Base-by-base conservation (phyloP, 768 basidiomycete species). In the Suillus clintonianus region DNA sequence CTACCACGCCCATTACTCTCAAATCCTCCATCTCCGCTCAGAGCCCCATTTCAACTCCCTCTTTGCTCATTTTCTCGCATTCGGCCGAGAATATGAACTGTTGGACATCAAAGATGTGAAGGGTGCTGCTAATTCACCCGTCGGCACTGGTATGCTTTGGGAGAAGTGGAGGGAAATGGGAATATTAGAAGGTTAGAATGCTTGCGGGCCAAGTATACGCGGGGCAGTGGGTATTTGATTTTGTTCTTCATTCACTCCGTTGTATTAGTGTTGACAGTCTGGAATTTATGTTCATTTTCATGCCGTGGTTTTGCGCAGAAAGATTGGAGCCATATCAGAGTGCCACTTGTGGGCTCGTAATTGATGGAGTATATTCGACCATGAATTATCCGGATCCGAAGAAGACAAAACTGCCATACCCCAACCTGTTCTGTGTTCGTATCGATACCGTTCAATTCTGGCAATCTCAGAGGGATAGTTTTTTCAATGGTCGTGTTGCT, bases 31-130 rank as follows among this genome's bases (percentile, higher is more conserved):
- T 72, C 86, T 99, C 30, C 92, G 94, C 45, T 89, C 91, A 11
- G 97, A 99, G 72, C 93, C 93, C 0, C 95, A 97, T 75, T 96
- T 97, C 81, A 97, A 97, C 76, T 97, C 95, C 4, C 87, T 99
- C 42, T 99, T 99, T 76, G 97, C 97, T 0, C 97, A 99, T 77
- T 99, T 97, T 80, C 82, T 99, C 58, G 95, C 96, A 1, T 99
- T 99, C 70, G 97, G 97, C 0, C 85, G 86, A 66, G 94, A 98
- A 76, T 99, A 96, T 76, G 93, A 98, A 70, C 74, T 99, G 64
- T 75, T 98, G 67, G 94, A 97, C 59, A 82, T 90, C 65, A 93
- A 90, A 77, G 97, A 99, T 73, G 86, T 97, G 73, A 90, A 85
- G 65, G 92, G 92, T 1, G 79, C 86, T 50, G 71, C 85, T 2